Evolutionary conservation across 2,329 filamentous ascomycete genomes (phyloP), one percentile per base, ranked within the genome.

Genomic region (Ophiostoma quercus): DNA sequence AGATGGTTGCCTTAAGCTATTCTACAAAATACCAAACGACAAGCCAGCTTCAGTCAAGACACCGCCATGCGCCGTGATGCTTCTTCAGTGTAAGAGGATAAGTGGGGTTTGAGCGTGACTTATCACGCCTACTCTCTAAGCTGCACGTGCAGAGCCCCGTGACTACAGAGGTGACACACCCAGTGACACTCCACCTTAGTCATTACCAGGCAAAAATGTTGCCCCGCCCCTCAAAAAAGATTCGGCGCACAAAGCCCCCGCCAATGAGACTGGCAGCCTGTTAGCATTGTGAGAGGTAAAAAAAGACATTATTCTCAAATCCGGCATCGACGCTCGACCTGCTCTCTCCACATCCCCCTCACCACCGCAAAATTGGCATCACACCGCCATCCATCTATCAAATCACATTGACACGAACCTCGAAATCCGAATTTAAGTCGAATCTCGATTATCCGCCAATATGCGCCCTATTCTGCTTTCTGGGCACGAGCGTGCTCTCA

Each of bases 391-490:
- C 34, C 32, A 34, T 12, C 32, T 22, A 32, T 0, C 14, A 47
- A 14, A 54, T 22, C 9, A 51, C 47, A 19, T 9, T 25, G 41
- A 69, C n/a, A 11, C 6, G 19, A 39, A 39, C 14, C 19, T 37
- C 41, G 41, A 37, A 39, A 16, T 22, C n/a, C 11, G 57, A 62
- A 47, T 41, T 8, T 25, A 51, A 8, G 12, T 6, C 62, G 32
- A 39, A 39, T 25, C 9, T 37, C 41, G 41, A 37, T 22, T 4
- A 14, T 32, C 16, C 43, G 74, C 73, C 73, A 75, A 74, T 75
- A 99, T 99, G 95, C 92, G 95, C 85, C 95, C 95, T 79, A 96
- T 97, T 82, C 86, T 99, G 77, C 87, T 99, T 77, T 90, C 92
- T 80, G 95, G 95, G 82, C 95, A 99, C 88, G 93, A 96, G 86